These are phyloP conservation scores for Diaporthe velutina DNA, from an alignment of 2,329 filamentous ascomycete genomes.

Conservation along the genomic window DNA sequence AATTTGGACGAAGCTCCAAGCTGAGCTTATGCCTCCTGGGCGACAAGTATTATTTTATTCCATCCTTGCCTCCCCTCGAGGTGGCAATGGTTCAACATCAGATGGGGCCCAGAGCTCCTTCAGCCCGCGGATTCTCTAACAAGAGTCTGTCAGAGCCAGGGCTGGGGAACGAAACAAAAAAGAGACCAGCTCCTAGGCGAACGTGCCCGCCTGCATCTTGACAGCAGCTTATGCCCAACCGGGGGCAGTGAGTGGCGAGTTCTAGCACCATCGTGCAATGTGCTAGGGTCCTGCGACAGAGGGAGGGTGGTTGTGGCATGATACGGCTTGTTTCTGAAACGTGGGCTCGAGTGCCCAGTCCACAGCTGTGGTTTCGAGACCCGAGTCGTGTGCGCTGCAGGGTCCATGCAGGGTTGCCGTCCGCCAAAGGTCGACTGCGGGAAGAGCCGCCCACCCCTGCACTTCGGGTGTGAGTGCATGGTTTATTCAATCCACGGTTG, in stretches of 20 bases:
- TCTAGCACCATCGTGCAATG: conserved; percentile 24
- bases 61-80: neutral
- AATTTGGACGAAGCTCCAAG: neutral
- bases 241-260: neutral
- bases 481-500: neutral
- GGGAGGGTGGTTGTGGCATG: conserved; percentile 4
- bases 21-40: neutral
- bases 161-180: conserved; percentile 19
- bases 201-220: conserved; percentile 4
- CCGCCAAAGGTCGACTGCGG: neutral
- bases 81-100: conserved; percentile 1
- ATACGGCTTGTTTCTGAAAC: conserved; percentile 19
- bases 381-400: neutral
- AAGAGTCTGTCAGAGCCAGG: conserved; percentile 11
- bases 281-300: conserved; percentile 34
- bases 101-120: neutral
- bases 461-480: neutral
- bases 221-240: neutral
- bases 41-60: neutral
- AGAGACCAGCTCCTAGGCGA: neutral
- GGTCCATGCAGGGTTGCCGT: neutral
- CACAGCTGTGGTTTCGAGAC: conserved; percentile 13
- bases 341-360: conserved; percentile 4
- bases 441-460: conserved; percentile 14
- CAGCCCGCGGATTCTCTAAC: conserved; percentile 15